Percentiles rank a stretch among this genome's conserved stretches.
phyloP scores from a whole-genome alignment of 257 asterid species.

The Pogostemon cablin region DNA sequence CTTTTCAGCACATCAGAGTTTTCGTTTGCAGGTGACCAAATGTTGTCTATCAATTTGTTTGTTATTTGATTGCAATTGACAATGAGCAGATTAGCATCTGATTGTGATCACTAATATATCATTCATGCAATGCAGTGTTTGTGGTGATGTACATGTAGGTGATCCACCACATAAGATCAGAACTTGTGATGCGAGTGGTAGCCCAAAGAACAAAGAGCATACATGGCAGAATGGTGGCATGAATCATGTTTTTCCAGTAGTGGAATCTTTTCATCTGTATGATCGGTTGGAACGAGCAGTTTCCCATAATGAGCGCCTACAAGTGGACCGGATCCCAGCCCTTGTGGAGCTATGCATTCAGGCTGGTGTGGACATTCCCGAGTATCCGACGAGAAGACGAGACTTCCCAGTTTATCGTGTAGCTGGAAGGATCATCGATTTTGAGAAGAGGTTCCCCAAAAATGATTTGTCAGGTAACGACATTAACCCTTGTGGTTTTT shows the following conservation, averaged over 20 bases:
- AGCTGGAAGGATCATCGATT: constrained; percentile 68
- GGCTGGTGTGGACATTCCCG: constrained; percentile 69
- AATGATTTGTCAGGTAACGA: constrained; percentile 36
- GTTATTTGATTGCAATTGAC: neutral
- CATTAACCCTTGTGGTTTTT: constrained; percentile 46
- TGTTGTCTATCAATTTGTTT: constrained; percentile 2
- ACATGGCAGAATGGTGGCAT: constrained; percentile 62
- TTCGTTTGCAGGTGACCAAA: constrained; percentile 55
- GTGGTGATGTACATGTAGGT: constrained; percentile 77
- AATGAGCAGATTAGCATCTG: neutral
- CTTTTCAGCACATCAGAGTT: constrained; percentile 44
- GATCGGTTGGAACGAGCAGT: constrained; percentile 76
- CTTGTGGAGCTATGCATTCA: constrained; percentile 74
- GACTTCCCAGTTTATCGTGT: constrained; percentile 60
- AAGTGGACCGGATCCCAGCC: constrained; percentile 75
- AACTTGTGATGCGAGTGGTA: constrained; percentile 59
- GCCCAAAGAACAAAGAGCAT: constrained; percentile 57
- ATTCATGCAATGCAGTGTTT: constrained; percentile 42
- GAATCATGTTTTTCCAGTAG: constrained; percentile 55
- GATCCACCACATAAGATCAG: constrained; percentile 64
- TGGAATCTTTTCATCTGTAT: constrained; percentile 70
- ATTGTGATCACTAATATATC: neutral
- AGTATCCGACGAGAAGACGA: constrained; percentile 66
- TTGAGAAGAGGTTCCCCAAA: constrained; percentile 72
- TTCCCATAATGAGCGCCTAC: constrained; percentile 65